Conservation (phyloP, 2,329 filamentous ascomycete genomes). For the Ophiocordyceps camponoti-leonardi region DNA sequence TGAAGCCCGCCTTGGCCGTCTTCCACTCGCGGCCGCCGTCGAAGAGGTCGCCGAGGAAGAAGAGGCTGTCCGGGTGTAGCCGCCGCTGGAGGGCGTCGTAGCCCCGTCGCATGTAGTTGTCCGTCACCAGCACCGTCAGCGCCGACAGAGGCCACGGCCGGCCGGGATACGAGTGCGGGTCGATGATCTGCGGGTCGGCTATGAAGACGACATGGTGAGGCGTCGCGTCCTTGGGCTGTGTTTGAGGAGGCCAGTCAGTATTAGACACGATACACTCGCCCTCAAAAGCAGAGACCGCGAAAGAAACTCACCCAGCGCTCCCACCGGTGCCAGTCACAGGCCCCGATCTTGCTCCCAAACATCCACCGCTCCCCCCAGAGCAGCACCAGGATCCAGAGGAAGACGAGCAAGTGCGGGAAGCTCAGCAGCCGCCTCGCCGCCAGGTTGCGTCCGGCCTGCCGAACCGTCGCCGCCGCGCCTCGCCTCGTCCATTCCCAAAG, state of each 20-base stretch:
- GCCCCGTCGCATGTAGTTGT: constrained; percentile 74
- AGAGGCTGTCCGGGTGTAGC: constrained; percentile 68
- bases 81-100: constrained; percentile 62
- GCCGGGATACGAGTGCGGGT: constrained; percentile 87
- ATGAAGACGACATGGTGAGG: constrained; percentile 76
- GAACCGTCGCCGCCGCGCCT: constrained; percentile 12
- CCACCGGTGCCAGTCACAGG: constrained; percentile 74
- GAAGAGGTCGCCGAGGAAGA: constrained; percentile 89
- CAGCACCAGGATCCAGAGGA: constrained; percentile 59
- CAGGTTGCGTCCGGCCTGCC: constrained; percentile 20
- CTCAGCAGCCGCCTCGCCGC: constrained; percentile 34
- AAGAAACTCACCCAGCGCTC: constrained; percentile 63
- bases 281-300: too few species aligned
- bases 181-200: constrained; percentile 81
- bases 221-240: constrained; percentile 54
- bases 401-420: constrained; percentile 49
- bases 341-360: constrained; percentile 52
- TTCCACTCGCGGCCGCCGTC: constrained; percentile 94
- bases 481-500: constrained; percentile 23
- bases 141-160: constrained; percentile 44
- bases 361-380: constrained; percentile 74
- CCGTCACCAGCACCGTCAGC: constrained; percentile 47
- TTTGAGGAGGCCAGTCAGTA: background rate
- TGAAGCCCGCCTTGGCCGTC: constrained; percentile 42
- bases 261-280: too few species aligned